A percentile compares a stretch with the other conserved stretches of the same genome.
phyloP scores from a whole-genome alignment of 2,329 filamentous ascomycete genomes.

The Fusarium musae region DNA sequence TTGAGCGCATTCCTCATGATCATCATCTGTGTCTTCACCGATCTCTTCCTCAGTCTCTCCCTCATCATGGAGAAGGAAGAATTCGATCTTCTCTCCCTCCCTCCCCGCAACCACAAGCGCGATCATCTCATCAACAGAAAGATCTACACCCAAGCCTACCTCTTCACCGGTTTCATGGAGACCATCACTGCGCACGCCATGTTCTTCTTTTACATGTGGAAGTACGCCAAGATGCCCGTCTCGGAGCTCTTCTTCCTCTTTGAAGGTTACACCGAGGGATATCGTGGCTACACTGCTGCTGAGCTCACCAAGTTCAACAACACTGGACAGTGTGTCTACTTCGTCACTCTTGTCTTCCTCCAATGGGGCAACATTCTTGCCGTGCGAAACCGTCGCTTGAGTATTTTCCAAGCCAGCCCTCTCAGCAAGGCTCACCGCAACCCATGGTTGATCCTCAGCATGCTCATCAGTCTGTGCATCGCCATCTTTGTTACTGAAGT shows the following conservation, averaged over 20 bases:
- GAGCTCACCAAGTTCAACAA: slow-evolving; percentile 61
- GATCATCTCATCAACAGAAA: slow-evolving; percentile 64
- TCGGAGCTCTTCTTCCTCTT: slow-evolving; percentile 61
- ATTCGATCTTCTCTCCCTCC: slow-evolving; percentile 62
- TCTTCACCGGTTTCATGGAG: slow-evolving; percentile 64
- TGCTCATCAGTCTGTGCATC: slow-evolving; percentile 60
- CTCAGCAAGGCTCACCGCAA: slow-evolving; percentile 59
- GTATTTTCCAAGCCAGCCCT: slow-evolving; percentile 63
- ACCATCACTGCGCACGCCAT: slow-evolving; percentile 61
- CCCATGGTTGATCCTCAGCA: slow-evolving; percentile 59
- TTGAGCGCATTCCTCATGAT: slow-evolving; percentile 67
- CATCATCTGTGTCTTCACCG: slow-evolving; percentile 67
- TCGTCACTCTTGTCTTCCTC: slow-evolving; percentile 63
- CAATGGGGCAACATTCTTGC: slow-evolving; percentile 65
- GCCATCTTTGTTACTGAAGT: slow-evolving; percentile 65
- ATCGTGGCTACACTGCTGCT: slow-evolving; percentile 59
- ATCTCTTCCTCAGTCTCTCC: slow-evolving; percentile 61
- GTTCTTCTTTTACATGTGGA: slow-evolving; percentile 65
- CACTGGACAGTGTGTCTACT: slow-evolving; percentile 63
- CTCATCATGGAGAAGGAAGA: slow-evolving; percentile 67
- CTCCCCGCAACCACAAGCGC: slow-evolving; percentile 60
- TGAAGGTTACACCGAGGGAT: slow-evolving; percentile 59
- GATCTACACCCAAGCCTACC: slow-evolving; percentile 63
- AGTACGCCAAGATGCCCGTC: slow-evolving; percentile 59
- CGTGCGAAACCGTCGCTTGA: slow-evolving; percentile 63